Evolutionary conservation across 768 basidiomycete species (phyloP).

Genomic region (Russula brevipes): DNA sequence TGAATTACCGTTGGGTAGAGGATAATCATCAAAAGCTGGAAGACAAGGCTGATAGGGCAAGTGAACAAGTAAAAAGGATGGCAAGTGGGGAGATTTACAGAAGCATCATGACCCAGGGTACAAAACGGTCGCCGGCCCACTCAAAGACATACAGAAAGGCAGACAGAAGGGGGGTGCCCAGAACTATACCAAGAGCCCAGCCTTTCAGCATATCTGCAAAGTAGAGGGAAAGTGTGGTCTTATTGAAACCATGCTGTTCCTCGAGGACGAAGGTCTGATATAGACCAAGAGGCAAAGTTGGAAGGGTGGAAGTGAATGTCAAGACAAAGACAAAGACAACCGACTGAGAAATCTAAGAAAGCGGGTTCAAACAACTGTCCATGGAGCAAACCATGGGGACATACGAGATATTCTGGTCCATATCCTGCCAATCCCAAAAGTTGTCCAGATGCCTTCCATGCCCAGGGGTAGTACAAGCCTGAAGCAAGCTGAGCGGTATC

Average conservation of each 20-base stretch:
- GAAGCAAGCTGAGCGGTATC: constrained; percentile 67
- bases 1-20: constrained; percentile 85
- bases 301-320: constrained; percentile 58
- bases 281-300: constrained; percentile 67
- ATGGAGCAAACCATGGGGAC: constrained; percentile 20
- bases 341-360: constrained; percentile 71
- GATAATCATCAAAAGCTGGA: constrained; percentile 82
- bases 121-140: constrained; percentile 90
- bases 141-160: constrained; percentile 85
- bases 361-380: not conserved
- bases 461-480: constrained; percentile 71
- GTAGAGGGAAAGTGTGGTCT: constrained; percentile 75
- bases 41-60: constrained; percentile 49
- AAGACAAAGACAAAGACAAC: constrained; percentile 69
- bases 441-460: constrained; percentile 63
- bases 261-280: constrained; percentile 94
- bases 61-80: constrained; percentile 6
- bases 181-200: constrained; percentile 60
- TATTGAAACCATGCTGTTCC: constrained; percentile 96
- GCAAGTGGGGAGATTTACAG: constrained; percentile 47
- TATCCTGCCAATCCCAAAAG: constrained; percentile 54
- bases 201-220: constrained; percentile 76
- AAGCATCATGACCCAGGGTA: constrained; percentile 91
- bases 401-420: constrained; percentile 67
- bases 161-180: constrained; percentile 84